Evolutionary conservation across 768 basidiomycete species (phyloP).

Genomic region (Solioccasus polychromus): DNA sequence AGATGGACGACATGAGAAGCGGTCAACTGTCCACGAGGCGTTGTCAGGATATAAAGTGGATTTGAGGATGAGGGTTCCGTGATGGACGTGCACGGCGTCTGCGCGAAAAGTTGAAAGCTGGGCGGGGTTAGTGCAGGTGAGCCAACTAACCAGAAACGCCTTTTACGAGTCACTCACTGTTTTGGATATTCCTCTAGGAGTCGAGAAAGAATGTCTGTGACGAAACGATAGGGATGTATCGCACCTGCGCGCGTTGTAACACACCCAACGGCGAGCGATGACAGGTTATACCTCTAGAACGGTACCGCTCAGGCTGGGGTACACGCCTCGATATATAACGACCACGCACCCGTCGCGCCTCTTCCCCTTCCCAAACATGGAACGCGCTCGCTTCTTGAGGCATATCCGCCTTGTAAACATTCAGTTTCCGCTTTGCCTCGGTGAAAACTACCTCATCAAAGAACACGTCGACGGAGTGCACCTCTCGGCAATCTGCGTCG

Average conservation of each 20-base stretch:
- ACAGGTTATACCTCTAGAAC: slow-evolving; percentile 50
- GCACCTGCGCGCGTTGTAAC: slow-evolving; percentile 57
- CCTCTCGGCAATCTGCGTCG: slow-evolving; percentile 30
- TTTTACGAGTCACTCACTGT: slow-evolving; percentile 21
- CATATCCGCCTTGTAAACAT: slow-evolving; percentile 46
- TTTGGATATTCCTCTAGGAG: slow-evolving; percentile 49
- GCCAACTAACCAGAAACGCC: neutral
- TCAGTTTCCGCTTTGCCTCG: slow-evolving; percentile 43
- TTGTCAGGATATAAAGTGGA: slow-evolving; percentile 39
- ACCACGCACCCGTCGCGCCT: slow-evolving; percentile 34
- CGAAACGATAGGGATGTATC: slow-evolving; percentile 66
- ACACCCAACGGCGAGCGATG: slow-evolving; percentile 44
- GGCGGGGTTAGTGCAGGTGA: neutral
- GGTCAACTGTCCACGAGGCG: slow-evolving; percentile 39
- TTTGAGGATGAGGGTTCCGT: slow-evolving; percentile 19
- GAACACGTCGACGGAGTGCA: slow-evolving; percentile 34
- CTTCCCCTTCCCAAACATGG: slow-evolving; percentile 29
- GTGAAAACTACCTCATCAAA: slow-evolving; percentile 31
- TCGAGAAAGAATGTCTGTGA: slow-evolving; percentile 55
- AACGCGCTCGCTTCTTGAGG: slow-evolving; percentile 42
- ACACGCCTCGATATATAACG: neutral
- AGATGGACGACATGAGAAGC: slow-evolving; percentile 48
- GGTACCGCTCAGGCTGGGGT: neutral
- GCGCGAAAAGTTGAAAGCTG: slow-evolving; percentile 43
- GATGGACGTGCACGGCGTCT: slow-evolving; percentile 40